Conservation (phyloP, 1,284 basidiomycete species). For the Trichosporon sp. region DNA sequence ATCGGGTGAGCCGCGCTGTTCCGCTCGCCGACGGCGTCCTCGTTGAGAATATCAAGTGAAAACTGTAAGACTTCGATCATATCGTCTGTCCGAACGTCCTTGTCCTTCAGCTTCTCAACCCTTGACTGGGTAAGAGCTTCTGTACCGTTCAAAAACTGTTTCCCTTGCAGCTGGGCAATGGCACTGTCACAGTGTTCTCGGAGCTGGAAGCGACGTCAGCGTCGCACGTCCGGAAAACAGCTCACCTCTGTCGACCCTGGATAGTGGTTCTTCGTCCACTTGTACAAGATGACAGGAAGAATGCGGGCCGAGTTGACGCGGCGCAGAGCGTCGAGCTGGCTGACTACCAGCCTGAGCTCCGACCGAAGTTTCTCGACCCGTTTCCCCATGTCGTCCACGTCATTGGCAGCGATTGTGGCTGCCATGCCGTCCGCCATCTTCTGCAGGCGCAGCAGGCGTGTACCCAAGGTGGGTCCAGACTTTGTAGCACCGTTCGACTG, state of each 20-base stretch:
- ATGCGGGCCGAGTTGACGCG: background rate
- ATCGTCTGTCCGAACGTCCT: background rate
- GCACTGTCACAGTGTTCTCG: background rate
- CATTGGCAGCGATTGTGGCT: too few relatives aligned
- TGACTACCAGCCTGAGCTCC: background rate
- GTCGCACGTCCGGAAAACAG: too few relatives aligned
- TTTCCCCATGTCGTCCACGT: too few relatives aligned
- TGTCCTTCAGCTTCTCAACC: background rate
- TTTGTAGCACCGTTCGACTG: too few relatives aligned
- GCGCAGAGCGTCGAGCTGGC: background rate
- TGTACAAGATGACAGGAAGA: background rate
- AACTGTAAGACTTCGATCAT: background rate
- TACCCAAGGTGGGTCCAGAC: too few relatives aligned
- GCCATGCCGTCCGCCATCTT: too few relatives aligned
- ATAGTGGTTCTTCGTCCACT: background rate
- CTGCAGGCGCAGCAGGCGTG: too few relatives aligned
- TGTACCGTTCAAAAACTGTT: background rate
- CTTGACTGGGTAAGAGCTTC: too few relatives aligned
- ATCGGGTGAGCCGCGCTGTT: background rate
- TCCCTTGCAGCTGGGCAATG: background rate
- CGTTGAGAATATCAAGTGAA: background rate
- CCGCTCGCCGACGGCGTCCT: background rate
- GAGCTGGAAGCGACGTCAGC: background rate
- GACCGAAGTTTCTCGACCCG: background rate
- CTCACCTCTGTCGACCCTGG: background rate